Conservation (phyloP, 1,284 basidiomycete genomes). For the Pyrrhoderma lamaoense region DNA sequence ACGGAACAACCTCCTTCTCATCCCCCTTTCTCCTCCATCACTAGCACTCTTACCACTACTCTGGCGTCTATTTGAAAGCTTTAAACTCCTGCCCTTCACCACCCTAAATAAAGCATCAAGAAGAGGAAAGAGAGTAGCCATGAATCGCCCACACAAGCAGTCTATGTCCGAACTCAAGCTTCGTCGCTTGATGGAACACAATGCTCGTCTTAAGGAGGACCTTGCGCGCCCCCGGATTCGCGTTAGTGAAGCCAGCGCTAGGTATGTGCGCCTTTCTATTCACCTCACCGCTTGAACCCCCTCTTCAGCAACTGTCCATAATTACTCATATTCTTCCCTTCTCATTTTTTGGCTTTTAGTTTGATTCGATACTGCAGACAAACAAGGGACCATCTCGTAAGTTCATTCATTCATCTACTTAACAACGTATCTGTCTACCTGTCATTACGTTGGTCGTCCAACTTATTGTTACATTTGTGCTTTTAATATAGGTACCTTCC, state of each 20-base stretch:
- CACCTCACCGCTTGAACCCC: too few relatives aligned
- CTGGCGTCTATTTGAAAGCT: not conserved
- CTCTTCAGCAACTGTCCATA: constrained; percentile 4
- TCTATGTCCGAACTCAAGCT: constrained; percentile 97
- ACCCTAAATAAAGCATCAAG: not conserved
- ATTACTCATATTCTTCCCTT: constrained; percentile 7
- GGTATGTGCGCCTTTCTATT: constrained; percentile 43
- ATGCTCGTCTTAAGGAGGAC: constrained; percentile 86
- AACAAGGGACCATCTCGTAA: constrained; percentile 81
- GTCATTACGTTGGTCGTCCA: not conserved
- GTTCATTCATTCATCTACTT: constrained; percentile 28
- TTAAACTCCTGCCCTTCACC: not conserved
- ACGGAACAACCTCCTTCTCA: too few relatives aligned
- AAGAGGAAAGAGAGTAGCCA: constrained; percentile 34
- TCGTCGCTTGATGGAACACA: constrained; percentile 87
- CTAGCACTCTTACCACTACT: too few relatives aligned
- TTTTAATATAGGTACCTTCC: constrained; percentile 62
- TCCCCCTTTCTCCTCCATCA: too few relatives aligned
- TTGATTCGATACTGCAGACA: constrained; percentile 88
- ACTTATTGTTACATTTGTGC: constrained; percentile 11
- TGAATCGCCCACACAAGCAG: constrained; percentile 55
- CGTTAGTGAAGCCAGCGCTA: constrained; percentile 86
- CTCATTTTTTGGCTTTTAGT: constrained; percentile 32
- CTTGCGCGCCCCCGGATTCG: constrained; percentile 79
- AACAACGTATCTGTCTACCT: not conserved